These are phyloP conservation scores for Coniferiporia sulphurascens DNA, from an alignment of 1,284 basidiomycete genomes.

Conservation along the genomic window DNA sequence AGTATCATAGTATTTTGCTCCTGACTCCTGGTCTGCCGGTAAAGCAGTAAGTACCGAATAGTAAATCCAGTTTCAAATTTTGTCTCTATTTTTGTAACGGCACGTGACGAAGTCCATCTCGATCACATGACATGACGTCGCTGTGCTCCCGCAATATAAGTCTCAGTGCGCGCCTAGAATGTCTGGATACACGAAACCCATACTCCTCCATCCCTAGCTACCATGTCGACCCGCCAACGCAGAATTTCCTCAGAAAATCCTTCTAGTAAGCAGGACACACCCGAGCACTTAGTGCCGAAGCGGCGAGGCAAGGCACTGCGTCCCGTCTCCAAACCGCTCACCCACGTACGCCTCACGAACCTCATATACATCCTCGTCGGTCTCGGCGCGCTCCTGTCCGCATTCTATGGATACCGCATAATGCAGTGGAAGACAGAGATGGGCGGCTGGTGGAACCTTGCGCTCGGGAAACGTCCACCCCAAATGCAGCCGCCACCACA, in stretches of 20 bases:
- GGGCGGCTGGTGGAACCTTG: slow-evolving; percentile 57
- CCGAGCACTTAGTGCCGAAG: slow-evolving; percentile 26
- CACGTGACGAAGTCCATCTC: no score
- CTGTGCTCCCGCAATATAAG: no score
- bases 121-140: no score
- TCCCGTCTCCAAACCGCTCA: slow-evolving; percentile 31
- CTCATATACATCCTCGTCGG: slow-evolving; percentile 48
- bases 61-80: no score
- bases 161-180: no score
- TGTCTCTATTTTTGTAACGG: no score
- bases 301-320: slow-evolving; percentile 29
- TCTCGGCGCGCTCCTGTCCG: slow-evolving; percentile 38
- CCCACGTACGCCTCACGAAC: slow-evolving; percentile 28
- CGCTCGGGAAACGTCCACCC: slow-evolving; percentile 35
- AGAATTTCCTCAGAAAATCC: background rate
- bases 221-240: background rate
- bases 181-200: no score
- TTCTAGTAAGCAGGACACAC: background rate
- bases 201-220: background rate
- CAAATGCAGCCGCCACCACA: slow-evolving; percentile 19
- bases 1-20: no score
- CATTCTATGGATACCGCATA: slow-evolving; percentile 46
- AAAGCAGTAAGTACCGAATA: no score
- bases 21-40: no score
- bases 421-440: slow-evolving; percentile 47